Percentiles rank a stretch among this genome's conserved stretches.
phyloP scores from a whole-genome alignment of 192 early-diverging fungal genomes.

The Backusella macrospora region DNA sequence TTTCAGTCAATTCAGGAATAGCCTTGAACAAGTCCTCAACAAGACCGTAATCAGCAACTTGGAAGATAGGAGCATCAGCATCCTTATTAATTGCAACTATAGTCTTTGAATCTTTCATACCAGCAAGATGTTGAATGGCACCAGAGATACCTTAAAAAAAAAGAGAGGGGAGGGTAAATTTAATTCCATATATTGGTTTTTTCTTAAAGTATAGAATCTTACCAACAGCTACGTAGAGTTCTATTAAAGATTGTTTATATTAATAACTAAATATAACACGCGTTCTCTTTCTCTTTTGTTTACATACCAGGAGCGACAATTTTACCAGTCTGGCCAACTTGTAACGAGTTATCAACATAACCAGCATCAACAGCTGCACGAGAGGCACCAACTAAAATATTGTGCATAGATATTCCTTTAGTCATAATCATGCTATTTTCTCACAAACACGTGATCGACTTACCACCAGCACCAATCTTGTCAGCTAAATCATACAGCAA shows the following conservation, averaged over 20 bases:
- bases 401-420: neutral
- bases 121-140: slow-evolving; percentile 96
- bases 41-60: slow-evolving; percentile 95
- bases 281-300: neutral
- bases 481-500: slow-evolving; percentile 91
- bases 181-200: neutral
- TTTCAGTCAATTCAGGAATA: slow-evolving; percentile 92
- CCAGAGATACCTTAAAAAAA: slow-evolving; percentile 75
- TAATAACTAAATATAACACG: neutral
- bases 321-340: slow-evolving; percentile 98
- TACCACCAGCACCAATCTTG: slow-evolving; percentile 89
- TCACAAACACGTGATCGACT: slow-evolving; percentile 10
- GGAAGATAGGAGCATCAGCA: slow-evolving; percentile 97
- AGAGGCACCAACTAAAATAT: slow-evolving; percentile 86
- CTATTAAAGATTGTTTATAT: slow-evolving; percentile 24
- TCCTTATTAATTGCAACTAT: slow-evolving; percentile 99
- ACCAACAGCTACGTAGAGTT: slow-evolving; percentile 94
- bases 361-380: slow-evolving; percentile 98
- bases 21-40: slow-evolving; percentile 94
- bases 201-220: slow-evolving; percentile 14
- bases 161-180: neutral
- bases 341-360: slow-evolving; percentile 93
- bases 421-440: neutral
- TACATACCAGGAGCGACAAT: slow-evolving; percentile 87
- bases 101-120: slow-evolving; percentile 99